Evolutionary conservation across 495 filamentous ascomycete species (phyloP).

Genomic region (Tuber magnatum): DNA sequence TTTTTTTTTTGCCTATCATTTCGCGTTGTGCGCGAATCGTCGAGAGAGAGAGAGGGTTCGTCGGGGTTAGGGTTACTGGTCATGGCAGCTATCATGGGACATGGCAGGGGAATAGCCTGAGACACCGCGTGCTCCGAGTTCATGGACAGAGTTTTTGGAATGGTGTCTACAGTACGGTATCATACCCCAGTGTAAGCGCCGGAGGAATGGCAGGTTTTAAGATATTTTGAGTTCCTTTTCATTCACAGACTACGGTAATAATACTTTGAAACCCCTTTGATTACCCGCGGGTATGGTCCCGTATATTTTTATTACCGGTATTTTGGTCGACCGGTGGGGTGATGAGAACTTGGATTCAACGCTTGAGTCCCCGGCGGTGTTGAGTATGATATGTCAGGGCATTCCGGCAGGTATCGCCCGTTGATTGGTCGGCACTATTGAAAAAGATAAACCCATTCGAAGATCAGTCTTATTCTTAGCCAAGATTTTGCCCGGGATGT

Average conservation of each 20-base stretch:
- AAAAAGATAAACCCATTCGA: neutral
- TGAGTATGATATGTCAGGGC: neutral
- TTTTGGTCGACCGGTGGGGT: neutral
- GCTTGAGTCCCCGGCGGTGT: neutral
- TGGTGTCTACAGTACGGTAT: too few species aligned
- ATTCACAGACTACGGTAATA: neutral
- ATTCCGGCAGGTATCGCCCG: neutral
- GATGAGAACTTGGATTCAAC: neutral
- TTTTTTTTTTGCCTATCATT: neutral
- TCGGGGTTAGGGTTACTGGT: neutral
- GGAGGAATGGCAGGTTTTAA: neutral
- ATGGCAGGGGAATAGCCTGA: neutral
- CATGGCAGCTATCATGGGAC: neutral
- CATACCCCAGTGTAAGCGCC: neutral
- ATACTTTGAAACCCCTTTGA: neutral
- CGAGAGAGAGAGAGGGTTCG: neutral
- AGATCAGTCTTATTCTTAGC: slow-evolving; percentile 2
- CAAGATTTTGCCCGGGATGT: neutral
- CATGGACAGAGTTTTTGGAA: neutral
- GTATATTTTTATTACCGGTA: neutral
- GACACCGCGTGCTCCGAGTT: neutral
- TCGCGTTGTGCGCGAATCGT: neutral
- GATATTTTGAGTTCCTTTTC: neutral
- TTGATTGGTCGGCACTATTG: neutral
- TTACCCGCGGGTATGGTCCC: neutral